phyloP scores from a whole-genome alignment of 1,284 basidiomycete genomes.

The Cryptococcus amylolentus region DNA sequence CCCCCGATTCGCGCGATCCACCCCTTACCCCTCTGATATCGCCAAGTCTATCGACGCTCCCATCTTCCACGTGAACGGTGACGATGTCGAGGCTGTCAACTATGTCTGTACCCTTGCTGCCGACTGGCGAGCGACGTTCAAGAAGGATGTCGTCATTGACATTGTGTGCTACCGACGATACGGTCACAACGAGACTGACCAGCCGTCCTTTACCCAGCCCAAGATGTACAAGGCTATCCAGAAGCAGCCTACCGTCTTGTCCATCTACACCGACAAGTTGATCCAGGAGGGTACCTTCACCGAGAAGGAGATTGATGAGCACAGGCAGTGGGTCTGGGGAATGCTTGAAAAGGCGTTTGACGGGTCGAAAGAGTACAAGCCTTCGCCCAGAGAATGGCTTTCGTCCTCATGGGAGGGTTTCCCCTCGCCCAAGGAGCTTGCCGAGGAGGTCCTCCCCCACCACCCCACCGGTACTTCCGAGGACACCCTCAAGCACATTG shows the following conservation, averaged over 20 bases:
- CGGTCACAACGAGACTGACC: slow-evolving; percentile 99
- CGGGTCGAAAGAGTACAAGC: slow-evolving; percentile 89
- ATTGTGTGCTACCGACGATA: slow-evolving; percentile 98
- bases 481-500: slow-evolving; percentile 77
- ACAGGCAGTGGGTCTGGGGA: slow-evolving; percentile 99
- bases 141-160: slow-evolving; percentile 98
- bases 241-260: slow-evolving; percentile 87
- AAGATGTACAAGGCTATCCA: slow-evolving; percentile 98
- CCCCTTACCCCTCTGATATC: slow-evolving; percentile 98
- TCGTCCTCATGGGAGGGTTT: slow-evolving; percentile 98
- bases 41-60: slow-evolving; percentile 98
- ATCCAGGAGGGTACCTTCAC: slow-evolving; percentile 91
- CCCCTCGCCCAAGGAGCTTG: slow-evolving; percentile 93
- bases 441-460: slow-evolving; percentile 85
- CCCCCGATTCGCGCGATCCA: slow-evolving; percentile 94
- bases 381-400: slow-evolving; percentile 92
- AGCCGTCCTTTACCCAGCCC: slow-evolving; percentile 98
- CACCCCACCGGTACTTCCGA: slow-evolving; percentile 78
- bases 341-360: slow-evolving; percentile 92
- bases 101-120: slow-evolving; percentile 98
- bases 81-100: slow-evolving; percentile 96
- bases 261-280: slow-evolving; percentile 87
- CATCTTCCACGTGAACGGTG: slow-evolving; percentile 99
- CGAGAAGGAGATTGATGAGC: slow-evolving; percentile 94
- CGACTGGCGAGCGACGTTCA: slow-evolving; percentile 97